Evolutionary conservation across 2,329 filamentous ascomycete species (phyloP).

Genomic region (Emmonsia crescens): DNA sequence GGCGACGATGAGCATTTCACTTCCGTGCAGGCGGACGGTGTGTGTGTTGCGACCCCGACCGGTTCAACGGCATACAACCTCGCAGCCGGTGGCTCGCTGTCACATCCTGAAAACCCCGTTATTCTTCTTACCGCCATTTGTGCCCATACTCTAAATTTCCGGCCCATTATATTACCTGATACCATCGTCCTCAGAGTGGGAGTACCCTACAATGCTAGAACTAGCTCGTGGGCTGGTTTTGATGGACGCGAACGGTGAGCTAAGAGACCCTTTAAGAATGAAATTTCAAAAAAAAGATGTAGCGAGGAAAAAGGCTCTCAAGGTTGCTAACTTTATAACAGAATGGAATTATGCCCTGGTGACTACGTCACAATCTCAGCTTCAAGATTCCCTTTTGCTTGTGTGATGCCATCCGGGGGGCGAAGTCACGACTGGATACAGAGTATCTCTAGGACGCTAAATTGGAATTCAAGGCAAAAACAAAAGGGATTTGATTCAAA

Average conservation of each 20-base stretch:
- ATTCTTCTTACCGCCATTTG: slow-evolving; percentile 90
- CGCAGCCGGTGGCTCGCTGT: slow-evolving; percentile 83
- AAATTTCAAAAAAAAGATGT: neutral
- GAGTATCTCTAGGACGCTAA: slow-evolving; percentile 40
- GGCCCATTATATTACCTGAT: slow-evolving; percentile 88
- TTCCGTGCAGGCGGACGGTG: slow-evolving; percentile 87
- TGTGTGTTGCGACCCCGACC: slow-evolving; percentile 86
- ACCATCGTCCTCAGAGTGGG: slow-evolving; percentile 88
- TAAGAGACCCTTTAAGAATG: neutral
- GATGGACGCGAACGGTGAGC: slow-evolving; percentile 71
- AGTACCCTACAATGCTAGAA: slow-evolving; percentile 86
- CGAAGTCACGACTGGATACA: slow-evolving; percentile 41
- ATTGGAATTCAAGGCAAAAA: slow-evolving; percentile 41
- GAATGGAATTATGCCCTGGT: slow-evolving; percentile 38
- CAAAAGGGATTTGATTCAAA: slow-evolving; percentile 19
- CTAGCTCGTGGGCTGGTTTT: slow-evolving; percentile 93
- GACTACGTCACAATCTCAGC: slow-evolving; percentile 45
- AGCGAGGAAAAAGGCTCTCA: neutral
- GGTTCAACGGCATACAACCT: slow-evolving; percentile 92
- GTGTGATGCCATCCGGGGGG: slow-evolving; percentile 34
- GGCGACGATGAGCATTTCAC: slow-evolving; percentile 84
- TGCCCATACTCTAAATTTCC: slow-evolving; percentile 80
- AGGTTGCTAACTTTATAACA: slow-evolving; percentile 18
- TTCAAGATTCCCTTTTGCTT: slow-evolving; percentile 42
- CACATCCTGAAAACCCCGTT: slow-evolving; percentile 83